A percentile compares a stretch with the other conserved stretches of the same genome.
Conservation (phyloP, 1,284 basidiomycete genomes). For the Agaricales sp. region DNA sequence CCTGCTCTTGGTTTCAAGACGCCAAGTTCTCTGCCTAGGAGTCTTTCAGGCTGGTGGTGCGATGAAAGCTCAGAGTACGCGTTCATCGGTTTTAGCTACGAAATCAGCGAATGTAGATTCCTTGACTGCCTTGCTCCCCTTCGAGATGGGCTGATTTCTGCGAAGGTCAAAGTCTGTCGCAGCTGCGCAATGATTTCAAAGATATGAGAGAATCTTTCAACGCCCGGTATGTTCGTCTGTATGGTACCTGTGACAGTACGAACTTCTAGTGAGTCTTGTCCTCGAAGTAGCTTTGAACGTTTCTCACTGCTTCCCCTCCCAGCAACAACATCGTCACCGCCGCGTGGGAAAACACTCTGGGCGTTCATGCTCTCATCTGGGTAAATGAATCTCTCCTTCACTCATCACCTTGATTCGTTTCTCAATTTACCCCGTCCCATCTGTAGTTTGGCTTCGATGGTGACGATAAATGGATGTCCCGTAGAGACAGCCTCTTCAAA, state of each 20-base stretch:
- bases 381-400: constrained; percentile 23
- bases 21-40: no score
- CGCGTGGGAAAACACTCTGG: constrained; percentile 58
- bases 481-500: constrained; percentile 44
- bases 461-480: constrained; percentile 39
- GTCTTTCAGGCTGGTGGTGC: no score
- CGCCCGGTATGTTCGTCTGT: constrained; percentile 63
- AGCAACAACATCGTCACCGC: constrained; percentile 64
- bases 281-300: constrained; percentile 1
- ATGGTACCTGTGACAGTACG: constrained; percentile 50
- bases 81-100: constrained; percentile 67
- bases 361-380: constrained; percentile 70
- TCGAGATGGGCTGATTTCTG: no score
- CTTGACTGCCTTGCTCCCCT: no score
- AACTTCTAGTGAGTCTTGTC: constrained; percentile 51
- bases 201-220: constrained; percentile 51
- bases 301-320: constrained; percentile 5
- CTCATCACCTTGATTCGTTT: not conserved
- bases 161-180: constrained; percentile 39
- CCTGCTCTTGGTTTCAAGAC: no score
- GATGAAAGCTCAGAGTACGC: constrained; percentile 60
- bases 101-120: constrained; percentile 45
- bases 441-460: constrained; percentile 41
- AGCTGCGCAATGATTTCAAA: constrained; percentile 48
- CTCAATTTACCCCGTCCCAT: constrained; percentile 9